Evolutionary conservation across 768 basidiomycete genomes (phyloP), one percentile per base, ranked within the genome.

Genomic region (Hydnomerulius pinastri): DNA sequence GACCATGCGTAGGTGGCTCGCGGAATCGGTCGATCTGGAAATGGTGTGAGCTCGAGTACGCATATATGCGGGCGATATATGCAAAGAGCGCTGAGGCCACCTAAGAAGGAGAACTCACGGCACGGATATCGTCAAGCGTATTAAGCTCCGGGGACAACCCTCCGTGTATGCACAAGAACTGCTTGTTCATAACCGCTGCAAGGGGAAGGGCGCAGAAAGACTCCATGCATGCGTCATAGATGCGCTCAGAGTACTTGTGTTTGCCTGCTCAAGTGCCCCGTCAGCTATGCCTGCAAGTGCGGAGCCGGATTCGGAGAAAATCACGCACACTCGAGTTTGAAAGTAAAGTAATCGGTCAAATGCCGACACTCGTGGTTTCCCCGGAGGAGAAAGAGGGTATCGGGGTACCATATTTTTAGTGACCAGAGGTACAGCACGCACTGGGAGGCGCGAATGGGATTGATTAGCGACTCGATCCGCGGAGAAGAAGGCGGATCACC

Each of bases 291-390:
- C n/a, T n/a, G n/a, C n/a, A n/a, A n/a, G n/a, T n/a, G n/a, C n/a
- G n/a, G n/a, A n/a, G n/a, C n/a, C n/a, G n/a, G n/a, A n/a, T n/a
- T n/a, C n/a, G n/a, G n/a, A n/a, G n/a, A n/a, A n/a, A n/a, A n/a
- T n/a, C n/a, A 73, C 91, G 63, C 64, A 93, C 95, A 97, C 77
- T 98, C 96, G 23, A 97, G 86, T 72, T 97, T 98, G 80, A 98
- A 98, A 29, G 95, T 98, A 67, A 97, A 98, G 71, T 98, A 98
- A 65, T 98, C 95, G 18, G 96, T 99, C 68, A 98, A 73, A 74
- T 98, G 97, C 42, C 97, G 86, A 68, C 97, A 99, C 75, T 99
- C 97, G 70, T 99, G 97, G 63, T 99, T 99, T 42, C 97, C 97
- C 43, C 97, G 91, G 29, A 99, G 80, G 33, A 99, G 82, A 79